Evolutionary conservation across 2,329 filamentous ascomycete genomes (phyloP).

Genomic region (Cladosporium velox): DNA sequence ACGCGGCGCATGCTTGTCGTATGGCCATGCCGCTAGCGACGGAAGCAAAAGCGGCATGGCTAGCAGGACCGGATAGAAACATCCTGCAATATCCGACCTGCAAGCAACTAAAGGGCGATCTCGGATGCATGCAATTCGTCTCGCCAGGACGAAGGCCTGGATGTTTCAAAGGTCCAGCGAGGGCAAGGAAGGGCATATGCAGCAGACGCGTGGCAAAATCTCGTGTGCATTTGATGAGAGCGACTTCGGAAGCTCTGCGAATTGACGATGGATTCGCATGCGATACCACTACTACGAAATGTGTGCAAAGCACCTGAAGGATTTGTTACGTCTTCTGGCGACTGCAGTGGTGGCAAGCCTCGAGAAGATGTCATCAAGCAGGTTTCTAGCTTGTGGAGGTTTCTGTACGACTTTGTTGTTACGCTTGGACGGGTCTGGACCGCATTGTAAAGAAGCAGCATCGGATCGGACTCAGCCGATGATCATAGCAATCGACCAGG

Average conservation of each 20-base stretch:
- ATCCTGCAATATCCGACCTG: constrained; percentile 2
- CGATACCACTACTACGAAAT: no score
- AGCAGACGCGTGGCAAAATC: background rate
- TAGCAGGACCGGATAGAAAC: background rate
- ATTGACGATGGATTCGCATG: no score
- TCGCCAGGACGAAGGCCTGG: background rate
- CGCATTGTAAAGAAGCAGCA: background rate
- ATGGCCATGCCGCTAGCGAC: background rate
- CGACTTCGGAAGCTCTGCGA: background rate
- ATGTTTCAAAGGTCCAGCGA: background rate
- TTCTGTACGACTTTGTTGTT: background rate
- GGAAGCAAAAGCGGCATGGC: background rate
- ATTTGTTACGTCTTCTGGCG: background rate
- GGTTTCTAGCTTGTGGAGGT: background rate
- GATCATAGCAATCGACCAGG: background rate
- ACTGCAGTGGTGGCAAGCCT: background rate
- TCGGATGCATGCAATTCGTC: background rate
- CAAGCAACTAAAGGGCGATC: background rate
- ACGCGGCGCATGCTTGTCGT: background rate
- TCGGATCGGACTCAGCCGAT: constrained; percentile 11
- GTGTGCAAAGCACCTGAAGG: background rate
- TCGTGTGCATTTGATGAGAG: background rate
- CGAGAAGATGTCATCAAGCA: background rate
- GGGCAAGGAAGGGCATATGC: background rate
- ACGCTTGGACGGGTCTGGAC: background rate